Evolutionary conservation across 345 rosid species (phyloP).

Genomic region (Chamaenerion angustifolium): DNA sequence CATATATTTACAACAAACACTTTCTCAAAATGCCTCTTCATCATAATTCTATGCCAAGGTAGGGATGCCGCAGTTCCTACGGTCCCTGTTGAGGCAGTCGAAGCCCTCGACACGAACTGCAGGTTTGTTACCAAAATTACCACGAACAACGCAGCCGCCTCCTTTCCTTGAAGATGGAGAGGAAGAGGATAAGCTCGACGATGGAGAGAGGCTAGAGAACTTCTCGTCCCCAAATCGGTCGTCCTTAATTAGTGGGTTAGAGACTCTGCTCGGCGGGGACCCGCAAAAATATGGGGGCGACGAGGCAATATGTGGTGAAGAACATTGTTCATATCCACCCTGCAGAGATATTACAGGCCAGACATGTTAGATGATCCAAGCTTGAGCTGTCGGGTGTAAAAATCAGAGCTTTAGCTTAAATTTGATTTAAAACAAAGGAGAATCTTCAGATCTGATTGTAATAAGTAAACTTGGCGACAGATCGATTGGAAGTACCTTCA

Average conservation of each 20-base stretch:
- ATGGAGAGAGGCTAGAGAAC: slow-evolving; percentile 26
- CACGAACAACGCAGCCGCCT: slow-evolving; percentile 34
- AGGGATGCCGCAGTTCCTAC: slow-evolving; percentile 59
- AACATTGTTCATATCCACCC: slow-evolving; percentile 37
- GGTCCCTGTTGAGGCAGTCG: slow-evolving; percentile 83
- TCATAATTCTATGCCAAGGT: slow-evolving; percentile 42
- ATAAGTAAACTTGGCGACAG: not conserved
- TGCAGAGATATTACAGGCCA: not conserved
- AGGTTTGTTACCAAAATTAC: slow-evolving; percentile 74
- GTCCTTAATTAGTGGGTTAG: slow-evolving; percentile 93
- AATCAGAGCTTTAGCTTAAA: too few relatives aligned
- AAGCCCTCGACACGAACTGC: slow-evolving; percentile 81
- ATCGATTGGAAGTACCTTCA: slow-evolving; percentile 30
- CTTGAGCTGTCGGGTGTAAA: too few relatives aligned
- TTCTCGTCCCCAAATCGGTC: slow-evolving; percentile 55
- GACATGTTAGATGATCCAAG: not conserved
- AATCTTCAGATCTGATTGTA: not conserved
- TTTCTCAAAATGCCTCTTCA: not conserved
- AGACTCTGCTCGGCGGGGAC: slow-evolving; percentile 98
- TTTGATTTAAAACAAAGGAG: not conserved
- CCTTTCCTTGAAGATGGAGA: slow-evolving; percentile 48
- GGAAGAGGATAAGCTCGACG: slow-evolving; percentile 21
- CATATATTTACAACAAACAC: slow-evolving; percentile 8
- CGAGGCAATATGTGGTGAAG: slow-evolving; percentile 37
- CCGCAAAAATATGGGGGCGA: slow-evolving; percentile 78